Conservation (phyloP, 805 yeast species). For the Hagleromyces aurorensis region DNA sequence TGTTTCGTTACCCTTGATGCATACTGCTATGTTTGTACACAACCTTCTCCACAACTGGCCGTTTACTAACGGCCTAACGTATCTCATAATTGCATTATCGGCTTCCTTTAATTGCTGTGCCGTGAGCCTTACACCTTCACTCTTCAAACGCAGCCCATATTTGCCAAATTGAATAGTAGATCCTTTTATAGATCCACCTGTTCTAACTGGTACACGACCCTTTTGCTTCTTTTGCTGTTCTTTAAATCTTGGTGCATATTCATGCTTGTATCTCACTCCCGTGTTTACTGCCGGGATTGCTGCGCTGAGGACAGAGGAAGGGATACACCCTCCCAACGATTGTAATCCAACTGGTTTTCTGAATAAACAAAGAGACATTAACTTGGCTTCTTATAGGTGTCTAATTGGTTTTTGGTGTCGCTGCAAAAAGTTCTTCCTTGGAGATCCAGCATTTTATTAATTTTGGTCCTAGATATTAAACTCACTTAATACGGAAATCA, state of each 20-base stretch:
- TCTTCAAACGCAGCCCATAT: slow-evolving; percentile 77
- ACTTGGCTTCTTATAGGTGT: no score
- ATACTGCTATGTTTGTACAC: slow-evolving; percentile 79
- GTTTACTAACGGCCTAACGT: slow-evolving; percentile 56
- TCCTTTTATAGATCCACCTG: slow-evolving; percentile 91
- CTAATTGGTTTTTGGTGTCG: no score
- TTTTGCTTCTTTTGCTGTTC: slow-evolving; percentile 59
- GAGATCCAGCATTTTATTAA: no score
- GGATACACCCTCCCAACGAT: no score
- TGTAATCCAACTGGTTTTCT: no score
- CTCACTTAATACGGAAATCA: no score
- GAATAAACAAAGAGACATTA: no score
- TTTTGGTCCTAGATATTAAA: no score
- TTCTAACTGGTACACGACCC: slow-evolving; percentile 90
- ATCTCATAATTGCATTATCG: slow-evolving; percentile 75
- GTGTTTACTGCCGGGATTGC: no score
- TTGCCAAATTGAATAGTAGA: slow-evolving; percentile 73
- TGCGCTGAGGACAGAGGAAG: no score
- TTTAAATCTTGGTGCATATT: slow-evolving; percentile 70
- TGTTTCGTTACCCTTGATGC: slow-evolving; percentile 95
- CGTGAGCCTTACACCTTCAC: slow-evolving; percentile 79
- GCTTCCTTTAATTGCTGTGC: slow-evolving; percentile 91
- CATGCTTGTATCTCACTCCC: slow-evolving; percentile 45
- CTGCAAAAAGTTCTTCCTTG: no score
- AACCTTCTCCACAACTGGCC: slow-evolving; percentile 76